Percentiles rank a stretch among this genome's conserved stretches.
These are phyloP conservation scores for Cadophora gregata DNA, from an alignment of 2,329 filamentous ascomycete genomes.

Conservation along the genomic window DNA sequence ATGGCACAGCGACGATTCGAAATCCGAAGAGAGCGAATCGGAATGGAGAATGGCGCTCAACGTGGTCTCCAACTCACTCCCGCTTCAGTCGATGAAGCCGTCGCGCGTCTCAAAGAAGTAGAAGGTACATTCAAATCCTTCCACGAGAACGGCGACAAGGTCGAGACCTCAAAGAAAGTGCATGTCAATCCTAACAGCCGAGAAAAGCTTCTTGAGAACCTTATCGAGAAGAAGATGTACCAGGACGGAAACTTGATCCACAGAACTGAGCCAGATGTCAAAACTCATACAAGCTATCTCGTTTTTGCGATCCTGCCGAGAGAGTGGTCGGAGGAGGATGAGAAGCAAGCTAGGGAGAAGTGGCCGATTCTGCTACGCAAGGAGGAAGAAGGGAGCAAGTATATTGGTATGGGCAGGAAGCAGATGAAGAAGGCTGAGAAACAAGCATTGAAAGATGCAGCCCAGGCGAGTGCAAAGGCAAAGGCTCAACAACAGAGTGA, in stretches of 20 bases:
- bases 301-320: conserved; percentile 90
- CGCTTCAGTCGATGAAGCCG: conserved; percentile 78
- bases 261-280: conserved; percentile 84
- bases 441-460: conserved; percentile 45
- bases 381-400: conserved; percentile 21
- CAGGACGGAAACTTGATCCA: conserved; percentile 80
- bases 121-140: conserved; percentile 72
- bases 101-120: conserved; percentile 74
- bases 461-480: conserved; percentile 51
- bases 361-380: conserved; percentile 51
- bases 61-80: conserved; percentile 65
- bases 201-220: conserved; percentile 43
- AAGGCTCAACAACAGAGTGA: conserved; percentile 49
- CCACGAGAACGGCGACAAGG: conserved; percentile 50
- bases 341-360: conserved; percentile 67
- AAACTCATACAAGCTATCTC: conserved; percentile 96
- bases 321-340: conserved; percentile 84
- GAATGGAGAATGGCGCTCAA: conserved; percentile 62
- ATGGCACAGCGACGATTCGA: conserved; percentile 80
- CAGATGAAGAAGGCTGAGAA: conserved; percentile 39
- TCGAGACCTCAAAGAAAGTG: conserved; percentile 37
- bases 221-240: conserved; percentile 61
- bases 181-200: conserved; percentile 46
- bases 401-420: conserved; percentile 35
- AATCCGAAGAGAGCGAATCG: conserved; percentile 80